Conservation (phyloP, 2,329 filamentous ascomycete species). For the Dothiorella sarmentorum region DNA sequence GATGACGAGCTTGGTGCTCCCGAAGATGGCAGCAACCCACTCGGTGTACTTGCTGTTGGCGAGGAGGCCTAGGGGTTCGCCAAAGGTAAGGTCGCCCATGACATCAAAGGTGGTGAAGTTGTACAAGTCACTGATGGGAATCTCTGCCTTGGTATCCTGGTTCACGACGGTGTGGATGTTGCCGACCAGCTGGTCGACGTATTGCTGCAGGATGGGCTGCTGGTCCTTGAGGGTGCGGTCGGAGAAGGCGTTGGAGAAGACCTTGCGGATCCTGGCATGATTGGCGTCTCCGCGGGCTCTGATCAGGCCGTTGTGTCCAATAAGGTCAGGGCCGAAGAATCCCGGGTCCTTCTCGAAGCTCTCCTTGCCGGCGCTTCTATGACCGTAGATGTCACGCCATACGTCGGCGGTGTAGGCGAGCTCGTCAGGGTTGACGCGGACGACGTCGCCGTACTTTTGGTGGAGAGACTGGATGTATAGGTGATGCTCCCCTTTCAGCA, state of each 20-base stretch:
- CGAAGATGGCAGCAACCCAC: slow-evolving; percentile 32
- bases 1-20: slow-evolving; percentile 19
- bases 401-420: slow-evolving; percentile 36
- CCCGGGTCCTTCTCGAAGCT: slow-evolving; percentile 29
- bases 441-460: slow-evolving; percentile 40
- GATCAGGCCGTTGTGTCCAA: slow-evolving; percentile 30
- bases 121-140: slow-evolving; percentile 32
- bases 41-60: slow-evolving; percentile 20
- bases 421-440: slow-evolving; percentile 41
- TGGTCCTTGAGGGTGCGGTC: slow-evolving; percentile 40
- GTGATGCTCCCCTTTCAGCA: slow-evolving; percentile 27
- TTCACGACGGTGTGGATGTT: slow-evolving; percentile 26
- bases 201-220: slow-evolving; percentile 37
- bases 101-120: slow-evolving; percentile 26
- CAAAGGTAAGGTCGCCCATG: slow-evolving; percentile 27
- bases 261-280: slow-evolving; percentile 39
- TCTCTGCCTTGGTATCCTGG: slow-evolving; percentile 31
- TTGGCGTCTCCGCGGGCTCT: slow-evolving; percentile 36
- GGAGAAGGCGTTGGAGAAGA: slow-evolving; percentile 41
- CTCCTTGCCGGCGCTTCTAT: slow-evolving; percentile 19
- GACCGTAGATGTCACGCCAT: slow-evolving; percentile 43
- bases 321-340: slow-evolving; percentile 29
- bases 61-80: slow-evolving; percentile 24
- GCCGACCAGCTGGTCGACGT: slow-evolving; percentile 41
- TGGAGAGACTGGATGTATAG: slow-evolving; percentile 33